Percentiles rank a stretch among this genome's conserved stretches.
Conservation (phyloP, 2,329 filamentous ascomycete species). For the Phyllosticta citriasiana region DNA sequence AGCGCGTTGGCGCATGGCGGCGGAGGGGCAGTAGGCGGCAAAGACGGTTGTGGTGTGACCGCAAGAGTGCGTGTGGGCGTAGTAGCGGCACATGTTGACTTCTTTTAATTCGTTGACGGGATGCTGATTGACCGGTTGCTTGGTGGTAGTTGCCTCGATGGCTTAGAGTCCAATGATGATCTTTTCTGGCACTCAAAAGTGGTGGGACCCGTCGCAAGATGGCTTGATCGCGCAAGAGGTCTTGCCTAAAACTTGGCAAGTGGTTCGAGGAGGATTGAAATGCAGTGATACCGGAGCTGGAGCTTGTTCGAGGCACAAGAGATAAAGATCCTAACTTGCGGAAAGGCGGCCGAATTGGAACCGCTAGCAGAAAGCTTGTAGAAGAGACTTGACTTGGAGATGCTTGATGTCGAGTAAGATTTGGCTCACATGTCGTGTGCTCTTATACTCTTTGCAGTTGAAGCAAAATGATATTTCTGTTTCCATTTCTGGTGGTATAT, state of each 20-base stretch:
- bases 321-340: neutral
- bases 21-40: constrained; percentile 23
- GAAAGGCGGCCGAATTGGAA: neutral
- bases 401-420: neutral
- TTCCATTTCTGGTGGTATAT: neutral
- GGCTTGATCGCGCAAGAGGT: neutral
- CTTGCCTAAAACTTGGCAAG: neutral
- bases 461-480: constrained; percentile 1
- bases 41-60: constrained; percentile 34
- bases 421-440: neutral
- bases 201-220: neutral
- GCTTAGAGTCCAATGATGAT: neutral
- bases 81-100: constrained; percentile 37
- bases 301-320: neutral
- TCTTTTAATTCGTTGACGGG: neutral
- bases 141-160: neutral
- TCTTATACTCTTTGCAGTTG: neutral
- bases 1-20: constrained; percentile 21
- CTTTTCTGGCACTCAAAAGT: neutral
- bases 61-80: constrained; percentile 37
- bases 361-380: neutral
- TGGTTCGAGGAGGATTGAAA: neutral
- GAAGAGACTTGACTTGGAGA: neutral
- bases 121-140: neutral
- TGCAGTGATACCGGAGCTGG: neutral